Evolutionary conservation across 2,329 filamentous ascomycete genomes (phyloP).

Genomic region (Monosporascus sp.): DNA sequence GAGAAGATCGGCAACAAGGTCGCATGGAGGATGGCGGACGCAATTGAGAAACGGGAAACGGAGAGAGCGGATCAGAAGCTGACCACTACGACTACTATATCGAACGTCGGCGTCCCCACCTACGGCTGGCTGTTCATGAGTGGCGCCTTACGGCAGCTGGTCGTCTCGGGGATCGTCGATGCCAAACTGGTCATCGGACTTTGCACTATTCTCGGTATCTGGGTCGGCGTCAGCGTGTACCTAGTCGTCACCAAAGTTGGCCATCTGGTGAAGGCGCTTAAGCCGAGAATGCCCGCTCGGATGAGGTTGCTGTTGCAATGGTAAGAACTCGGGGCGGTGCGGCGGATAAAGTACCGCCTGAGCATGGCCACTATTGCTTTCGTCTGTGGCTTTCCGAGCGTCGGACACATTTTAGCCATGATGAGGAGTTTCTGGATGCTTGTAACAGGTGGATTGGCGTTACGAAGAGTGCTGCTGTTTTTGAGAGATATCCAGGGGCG

Average conservation of each 20-base stretch:
- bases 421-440: too few relatives aligned
- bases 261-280: conserved; percentile 27
- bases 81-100: conserved; percentile 1
- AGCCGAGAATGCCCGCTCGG: conserved; percentile 1
- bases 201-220: conserved; percentile 41
- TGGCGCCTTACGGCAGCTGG: conserved; percentile 31
- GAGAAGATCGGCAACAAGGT: conserved; percentile 67
- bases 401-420: too few relatives aligned
- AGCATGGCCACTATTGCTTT: too few relatives aligned
- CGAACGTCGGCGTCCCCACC: conserved; percentile 24
- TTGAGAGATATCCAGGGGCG: too few relatives aligned
- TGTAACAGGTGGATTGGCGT: too few relatives aligned
- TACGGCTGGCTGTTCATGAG: conserved; percentile 41
- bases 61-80: conserved; percentile 26
- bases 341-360: too few relatives aligned
- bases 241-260: conserved; percentile 42
- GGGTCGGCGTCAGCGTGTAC: conserved; percentile 44
- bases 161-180: conserved; percentile 32
- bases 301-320: conserved; percentile 2
- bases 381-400: not conserved
- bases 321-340: not conserved
- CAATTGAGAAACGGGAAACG: conserved; percentile 40
- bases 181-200: conserved; percentile 40
- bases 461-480: too few relatives aligned
- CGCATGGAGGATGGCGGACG: conserved; percentile 55